Evolutionary conservation across 2,329 filamentous ascomycete genomes (phyloP).

Genomic region (Clathrospora elynae): DNA sequence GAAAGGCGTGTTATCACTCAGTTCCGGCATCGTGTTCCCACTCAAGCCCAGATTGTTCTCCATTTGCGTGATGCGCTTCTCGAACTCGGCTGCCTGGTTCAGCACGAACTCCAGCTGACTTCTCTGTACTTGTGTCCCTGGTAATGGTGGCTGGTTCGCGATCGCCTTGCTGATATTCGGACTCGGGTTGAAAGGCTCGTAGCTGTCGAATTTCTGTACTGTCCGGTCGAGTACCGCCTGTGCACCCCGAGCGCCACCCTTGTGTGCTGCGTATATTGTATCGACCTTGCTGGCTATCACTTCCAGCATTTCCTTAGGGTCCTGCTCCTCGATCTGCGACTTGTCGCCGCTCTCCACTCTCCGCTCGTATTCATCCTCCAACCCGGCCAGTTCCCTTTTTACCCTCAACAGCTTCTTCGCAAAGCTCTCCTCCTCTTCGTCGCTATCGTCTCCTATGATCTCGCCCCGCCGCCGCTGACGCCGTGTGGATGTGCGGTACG

Average conservation of each 20-base stretch:
- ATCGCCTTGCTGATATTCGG: conserved; percentile 36
- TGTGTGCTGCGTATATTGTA: conserved; percentile 58
- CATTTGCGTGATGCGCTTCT: conserved; percentile 75
- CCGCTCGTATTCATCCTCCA: conserved; percentile 63
- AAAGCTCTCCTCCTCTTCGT: conserved; percentile 69
- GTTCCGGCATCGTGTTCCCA: conserved; percentile 68
- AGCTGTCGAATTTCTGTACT: conserved; percentile 43
- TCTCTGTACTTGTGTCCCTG: conserved; percentile 41
- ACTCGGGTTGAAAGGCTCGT: conserved; percentile 37
- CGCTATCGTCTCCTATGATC: conserved; percentile 73
- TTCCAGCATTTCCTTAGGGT: conserved; percentile 65
- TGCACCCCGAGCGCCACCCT: conserved; percentile 43
- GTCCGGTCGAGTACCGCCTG: conserved; percentile 45
- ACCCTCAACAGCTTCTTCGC: conserved; percentile 80
- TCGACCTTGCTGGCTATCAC: conserved; percentile 72
- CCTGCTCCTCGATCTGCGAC: conserved; percentile 45
- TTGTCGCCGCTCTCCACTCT: conserved; percentile 52
- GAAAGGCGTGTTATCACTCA: conserved; percentile 54
- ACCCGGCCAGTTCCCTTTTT: conserved; percentile 76
- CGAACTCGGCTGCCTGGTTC: conserved; percentile 84
- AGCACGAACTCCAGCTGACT: conserved; percentile 63
- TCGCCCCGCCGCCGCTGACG: conserved; percentile 67
- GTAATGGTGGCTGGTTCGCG: conserved; percentile 38
- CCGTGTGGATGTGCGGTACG: conserved; percentile 76
- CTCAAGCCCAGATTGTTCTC: conserved; percentile 83